Base-by-base conservation (phyloP, 345 rosid genomes). In the Camelina hispida region DNA sequence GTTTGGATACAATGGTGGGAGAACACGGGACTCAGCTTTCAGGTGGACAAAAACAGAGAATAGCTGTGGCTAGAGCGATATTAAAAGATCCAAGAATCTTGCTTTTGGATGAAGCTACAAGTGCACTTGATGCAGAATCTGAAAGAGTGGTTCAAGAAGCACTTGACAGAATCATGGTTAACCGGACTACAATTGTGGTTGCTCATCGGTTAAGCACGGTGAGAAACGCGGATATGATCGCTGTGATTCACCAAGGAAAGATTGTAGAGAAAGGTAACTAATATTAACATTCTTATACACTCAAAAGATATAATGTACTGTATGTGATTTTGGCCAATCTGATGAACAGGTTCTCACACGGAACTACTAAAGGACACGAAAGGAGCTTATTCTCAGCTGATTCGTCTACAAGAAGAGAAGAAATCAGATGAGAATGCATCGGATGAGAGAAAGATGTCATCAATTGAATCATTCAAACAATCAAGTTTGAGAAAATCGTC, bases 311-410 rank as follows among this genome's bases (percentile, higher is more conserved):
- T 54, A 1, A 1, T 1, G 1, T 3, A 25, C 25, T 47, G 8
- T 55, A 34, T 55, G 18, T 28, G 11, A 18, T 17, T 12, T 12
- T 18, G 55, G 38, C 10, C 17, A 59, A 43, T 15, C 7, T 48
- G n/a, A 42, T 74, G 28, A 57, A 38, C 78, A 89, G 94, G 89
- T 6, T 80, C 92, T 30, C 98, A 93, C 71, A 79, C 80, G 0
- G 88, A 91, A 60, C 84, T 93, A 23, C 75, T 89, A 6, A 40
- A 67, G 77, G 97, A 91, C 80, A 92, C 0, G 89, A 85, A 85
- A 28, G 93, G 98, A 68, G 96, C 97, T 25, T 93, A 88, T 71
- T 84, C 97, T 66, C 96, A 93, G 80, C 92, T 91, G 5, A 81
- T 91, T 38, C 88, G 84, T 10, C 78, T 91, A 16, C 98, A 93